These are phyloP conservation scores for Teratosphaeria zuluensis DNA, from an alignment of 2,329 filamentous ascomycete genomes.

Conservation along the genomic window DNA sequence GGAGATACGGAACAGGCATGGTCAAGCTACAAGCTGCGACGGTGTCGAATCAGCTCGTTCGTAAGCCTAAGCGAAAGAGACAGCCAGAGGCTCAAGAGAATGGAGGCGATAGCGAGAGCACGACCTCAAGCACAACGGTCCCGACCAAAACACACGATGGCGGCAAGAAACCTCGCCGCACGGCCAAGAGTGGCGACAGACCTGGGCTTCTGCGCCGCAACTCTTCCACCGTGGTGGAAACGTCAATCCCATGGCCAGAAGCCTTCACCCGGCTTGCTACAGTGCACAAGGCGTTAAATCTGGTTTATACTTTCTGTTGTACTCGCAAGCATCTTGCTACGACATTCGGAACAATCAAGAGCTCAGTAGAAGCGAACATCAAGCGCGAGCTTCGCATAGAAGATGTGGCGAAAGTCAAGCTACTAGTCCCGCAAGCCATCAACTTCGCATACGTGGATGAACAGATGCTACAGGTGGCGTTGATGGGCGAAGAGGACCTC, in stretches of 20 bases:
- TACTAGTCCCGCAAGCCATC: constrained; percentile 66
- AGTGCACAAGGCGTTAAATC: constrained; percentile 74
- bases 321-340: constrained; percentile 87
- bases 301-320: constrained; percentile 91
- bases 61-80: constrained; percentile 35
- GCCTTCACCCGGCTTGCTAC: constrained; percentile 63
- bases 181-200: constrained; percentile 29
- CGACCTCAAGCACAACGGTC: constrained; percentile 25
- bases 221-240: constrained; percentile 44
- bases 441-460: constrained; percentile 83
- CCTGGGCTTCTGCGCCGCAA: constrained; percentile 34
- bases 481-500: constrained; percentile 58
- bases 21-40: constrained; percentile 40
- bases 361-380: constrained; percentile 74
- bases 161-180: constrained; percentile 41
- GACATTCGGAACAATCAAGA: constrained; percentile 79
- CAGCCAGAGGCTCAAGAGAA: constrained; percentile 7
- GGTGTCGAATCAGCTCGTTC: constrained; percentile 36
- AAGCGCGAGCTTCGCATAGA: constrained; percentile 59
- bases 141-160: constrained; percentile 51
- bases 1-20: constrained; percentile 21
- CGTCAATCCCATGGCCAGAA: constrained; percentile 60
- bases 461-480: constrained; percentile 68
- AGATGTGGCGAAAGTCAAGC: constrained; percentile 74
- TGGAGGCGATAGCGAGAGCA: not conserved